phyloP scores from a whole-genome alignment of 441 rosid species.

The Jatropha multifida region DNA sequence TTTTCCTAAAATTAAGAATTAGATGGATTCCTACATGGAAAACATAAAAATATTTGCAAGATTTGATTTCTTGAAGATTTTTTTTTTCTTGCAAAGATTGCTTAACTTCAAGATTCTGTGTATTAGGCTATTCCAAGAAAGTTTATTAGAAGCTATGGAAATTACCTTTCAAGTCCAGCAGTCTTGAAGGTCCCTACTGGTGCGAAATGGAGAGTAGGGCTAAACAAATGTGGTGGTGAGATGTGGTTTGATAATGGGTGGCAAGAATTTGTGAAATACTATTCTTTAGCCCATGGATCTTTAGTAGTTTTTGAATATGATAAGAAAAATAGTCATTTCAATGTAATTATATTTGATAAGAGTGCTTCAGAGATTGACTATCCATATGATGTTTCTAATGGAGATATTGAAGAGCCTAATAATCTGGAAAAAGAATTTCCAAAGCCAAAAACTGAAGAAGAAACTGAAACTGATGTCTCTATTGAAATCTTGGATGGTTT shows the following conservation, averaged over 20 bases:
- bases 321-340: constrained; percentile 23
- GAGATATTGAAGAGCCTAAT: not conserved
- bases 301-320: constrained; percentile 38
- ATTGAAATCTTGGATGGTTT: constrained; percentile 1
- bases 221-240: constrained; percentile 21
- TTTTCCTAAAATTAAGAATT: no score
- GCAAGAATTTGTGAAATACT: constrained; percentile 38
- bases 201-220: constrained; percentile 21
- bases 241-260: constrained; percentile 48
- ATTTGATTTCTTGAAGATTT: not conserved
- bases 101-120: not conserved
- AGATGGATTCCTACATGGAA: not conserved
- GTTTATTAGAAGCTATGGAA: constrained; percentile 12
- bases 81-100: not conserved
- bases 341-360: constrained; percentile 30
- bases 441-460: not conserved
- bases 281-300: constrained; percentile 27
- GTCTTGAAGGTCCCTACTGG: constrained; percentile 20
- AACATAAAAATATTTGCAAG: not conserved
- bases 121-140: constrained; percentile 5
- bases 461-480: not conserved
- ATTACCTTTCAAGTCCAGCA: not conserved
- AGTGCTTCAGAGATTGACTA: constrained; percentile 24
- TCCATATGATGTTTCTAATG: not conserved
- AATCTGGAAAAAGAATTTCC: not conserved